Conservation (phyloP, 139 green algal genomes). For the Mychonastes homosphaera region DNA sequence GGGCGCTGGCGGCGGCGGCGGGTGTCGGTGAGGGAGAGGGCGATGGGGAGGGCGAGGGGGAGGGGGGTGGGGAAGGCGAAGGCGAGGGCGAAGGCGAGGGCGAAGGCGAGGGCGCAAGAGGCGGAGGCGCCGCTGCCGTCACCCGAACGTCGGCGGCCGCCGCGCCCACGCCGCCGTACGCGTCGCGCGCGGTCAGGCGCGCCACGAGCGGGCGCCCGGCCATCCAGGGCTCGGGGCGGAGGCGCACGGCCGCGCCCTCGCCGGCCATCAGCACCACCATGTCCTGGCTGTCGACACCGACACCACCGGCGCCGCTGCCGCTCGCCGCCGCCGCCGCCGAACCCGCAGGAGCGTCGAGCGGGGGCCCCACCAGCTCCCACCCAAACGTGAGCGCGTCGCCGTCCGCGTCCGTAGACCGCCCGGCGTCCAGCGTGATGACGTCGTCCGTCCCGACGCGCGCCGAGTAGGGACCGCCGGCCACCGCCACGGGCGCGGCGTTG, state of each 20-base stretch:
- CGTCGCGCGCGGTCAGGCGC: no score
- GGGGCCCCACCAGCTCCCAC: constrained; percentile 14
- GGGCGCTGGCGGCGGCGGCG: background rate
- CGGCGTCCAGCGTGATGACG: constrained; percentile 1
- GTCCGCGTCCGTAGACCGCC: constrained; percentile 3
- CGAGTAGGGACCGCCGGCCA: constrained; percentile 9
- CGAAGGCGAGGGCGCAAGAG: no score
- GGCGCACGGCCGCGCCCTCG: background rate
- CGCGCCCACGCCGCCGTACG: no score
- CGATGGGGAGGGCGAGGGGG: background rate
- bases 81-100: no score
- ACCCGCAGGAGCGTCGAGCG: no score
- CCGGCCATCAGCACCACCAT: constrained; percentile 7
- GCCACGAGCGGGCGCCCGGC: background rate
- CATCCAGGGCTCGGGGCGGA: background rate
- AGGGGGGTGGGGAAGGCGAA: no score
- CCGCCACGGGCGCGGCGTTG: constrained; percentile 10
- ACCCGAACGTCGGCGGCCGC: no score
- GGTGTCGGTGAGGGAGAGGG: background rate
- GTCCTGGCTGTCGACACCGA: background rate
- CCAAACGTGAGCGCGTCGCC: constrained; percentile 9
- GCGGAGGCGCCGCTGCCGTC: no score
- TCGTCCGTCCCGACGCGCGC: background rate
- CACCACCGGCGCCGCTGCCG: background rate
- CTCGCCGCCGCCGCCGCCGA: background rate